A percentile compares a stretch with the other conserved stretches of the same genome.
Conservation (phyloP, 192 early-diverging fungal species). For the Entophlyctis luteolus region DNA sequence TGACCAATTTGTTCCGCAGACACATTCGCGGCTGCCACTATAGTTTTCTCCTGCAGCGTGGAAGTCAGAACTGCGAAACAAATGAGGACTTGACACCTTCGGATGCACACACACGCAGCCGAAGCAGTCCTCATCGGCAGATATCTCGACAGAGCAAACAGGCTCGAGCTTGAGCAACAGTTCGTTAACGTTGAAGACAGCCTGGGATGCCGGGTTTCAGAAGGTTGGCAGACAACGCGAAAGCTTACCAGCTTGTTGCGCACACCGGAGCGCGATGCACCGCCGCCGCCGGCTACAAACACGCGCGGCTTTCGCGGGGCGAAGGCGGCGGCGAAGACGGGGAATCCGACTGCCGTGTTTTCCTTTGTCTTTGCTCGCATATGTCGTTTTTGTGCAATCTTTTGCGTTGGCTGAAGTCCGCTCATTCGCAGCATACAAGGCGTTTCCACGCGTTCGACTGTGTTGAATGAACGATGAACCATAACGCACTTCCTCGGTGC, state of each 20-base stretch:
- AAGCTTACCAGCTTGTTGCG: slow-evolving; percentile 79
- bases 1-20: slow-evolving; percentile 53
- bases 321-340: slow-evolving; percentile 42
- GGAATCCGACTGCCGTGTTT: slow-evolving; percentile 37
- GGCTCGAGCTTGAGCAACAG: slow-evolving; percentile 28
- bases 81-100: slow-evolving; percentile 47
- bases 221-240: not conserved
- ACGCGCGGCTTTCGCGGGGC: slow-evolving; percentile 37
- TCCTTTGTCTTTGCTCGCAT: not conserved
- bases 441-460: no score
- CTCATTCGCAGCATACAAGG: no score
- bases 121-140: slow-evolving; percentile 74
- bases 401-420: no score
- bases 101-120: slow-evolving; percentile 78
- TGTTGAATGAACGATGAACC: no score
- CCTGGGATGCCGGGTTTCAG: slow-evolving; percentile 23
- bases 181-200: slow-evolving; percentile 37
- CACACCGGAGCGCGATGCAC: slow-evolving; percentile 71
- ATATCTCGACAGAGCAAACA: slow-evolving; percentile 35
- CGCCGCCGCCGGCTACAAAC: slow-evolving; percentile 81
- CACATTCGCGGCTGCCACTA: slow-evolving; percentile 72
- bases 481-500: no score
- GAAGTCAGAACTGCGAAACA: not conserved
- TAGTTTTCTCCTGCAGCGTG: slow-evolving; percentile 45
- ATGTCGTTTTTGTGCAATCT: not conserved